A percentile compares a stretch with the other conserved stretches of the same genome.
phyloP scores from a whole-genome alignment of 176 grass and related monocot species.

The Lolium perenne region DNA sequence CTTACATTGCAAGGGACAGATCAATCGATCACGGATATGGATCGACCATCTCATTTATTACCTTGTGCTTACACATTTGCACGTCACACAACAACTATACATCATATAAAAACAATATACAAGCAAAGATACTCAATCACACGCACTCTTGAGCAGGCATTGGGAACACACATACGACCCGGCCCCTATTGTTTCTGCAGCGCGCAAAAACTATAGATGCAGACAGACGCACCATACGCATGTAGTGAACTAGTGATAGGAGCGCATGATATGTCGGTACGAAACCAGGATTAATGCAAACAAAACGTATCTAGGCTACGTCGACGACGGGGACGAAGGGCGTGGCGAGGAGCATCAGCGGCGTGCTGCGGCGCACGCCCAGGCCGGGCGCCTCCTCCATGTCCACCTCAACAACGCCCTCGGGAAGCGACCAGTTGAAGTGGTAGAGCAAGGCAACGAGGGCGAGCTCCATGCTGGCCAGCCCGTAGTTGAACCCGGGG shows the following conservation, averaged over 20 bases:
- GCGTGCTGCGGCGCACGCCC: constrained; percentile 48
- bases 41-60: no score
- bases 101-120: neutral
- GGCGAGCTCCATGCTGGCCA: constrained; percentile 53
- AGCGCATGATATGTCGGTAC: neutral
- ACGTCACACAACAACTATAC: neutral
- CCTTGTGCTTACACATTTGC: no score
- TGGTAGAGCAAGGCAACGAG: constrained; percentile 43
- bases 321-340: constrained; percentile 29
- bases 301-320: neutral
- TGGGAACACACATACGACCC: neutral
- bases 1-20: no score
- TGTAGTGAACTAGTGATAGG: no score
- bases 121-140: neutral
- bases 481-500: constrained; percentile 53
- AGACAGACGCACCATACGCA: neutral
- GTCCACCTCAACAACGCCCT: constrained; percentile 34
- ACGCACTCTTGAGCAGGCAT: neutral
- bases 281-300: neutral
- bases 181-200: neutral
- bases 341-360: constrained; percentile 46
- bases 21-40: no score
- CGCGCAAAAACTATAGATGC: neutral
- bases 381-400: constrained; percentile 50
- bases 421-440: constrained; percentile 53